Evolutionary conservation across 371 early-diverging fungal species (phyloP), one percentile per base, ranked within the genome.

Genomic region (Neoconidiobolus thromboides): DNA sequence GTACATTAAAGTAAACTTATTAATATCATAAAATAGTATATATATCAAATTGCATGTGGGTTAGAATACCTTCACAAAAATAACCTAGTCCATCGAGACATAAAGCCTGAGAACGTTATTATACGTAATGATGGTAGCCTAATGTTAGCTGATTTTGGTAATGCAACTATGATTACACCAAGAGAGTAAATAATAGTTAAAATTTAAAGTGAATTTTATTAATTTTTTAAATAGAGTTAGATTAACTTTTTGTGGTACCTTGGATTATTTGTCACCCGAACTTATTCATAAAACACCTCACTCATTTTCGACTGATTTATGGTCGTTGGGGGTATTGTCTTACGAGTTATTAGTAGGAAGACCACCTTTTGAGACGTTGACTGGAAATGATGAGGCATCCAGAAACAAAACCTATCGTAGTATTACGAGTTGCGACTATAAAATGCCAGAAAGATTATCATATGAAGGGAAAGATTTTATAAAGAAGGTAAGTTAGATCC

Each of bases 61-160:
- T 5, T 58, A 10, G 48, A 73, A 2, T 97, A 97, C 67, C 75
- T 99, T 43, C 99, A 99, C 69, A 67, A 72, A 36, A 91, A 92
- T 64, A 78, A 92, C 63, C 88, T 99, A 1, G 99, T 99, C 61
- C 99, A 99, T 68, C 71, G 99, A 14, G 89, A 89, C 63, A 87
- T 93, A 55, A 93, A 94, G 70, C 93, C 93, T 26, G 99, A 99
- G 67, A 99, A 99, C 63, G 67, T 99, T 38, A 10, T 57, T 14
- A 43, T 57, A 12, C 57, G 71, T 99, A 59, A 68, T 99, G 37
- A 91, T 87, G 38, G 65, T 76, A 2, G n/a, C 15, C 26, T 36
- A 2, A 97, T 97, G 69, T 83, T 99, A 56, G 88, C 91, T 10
- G 99, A 99, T 71, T 99, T 99, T 79, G 99, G 99, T 1, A 99